phyloP scores from a whole-genome alignment of 2,329 filamentous ascomycete genomes.

The Alternaria solani region DNA sequence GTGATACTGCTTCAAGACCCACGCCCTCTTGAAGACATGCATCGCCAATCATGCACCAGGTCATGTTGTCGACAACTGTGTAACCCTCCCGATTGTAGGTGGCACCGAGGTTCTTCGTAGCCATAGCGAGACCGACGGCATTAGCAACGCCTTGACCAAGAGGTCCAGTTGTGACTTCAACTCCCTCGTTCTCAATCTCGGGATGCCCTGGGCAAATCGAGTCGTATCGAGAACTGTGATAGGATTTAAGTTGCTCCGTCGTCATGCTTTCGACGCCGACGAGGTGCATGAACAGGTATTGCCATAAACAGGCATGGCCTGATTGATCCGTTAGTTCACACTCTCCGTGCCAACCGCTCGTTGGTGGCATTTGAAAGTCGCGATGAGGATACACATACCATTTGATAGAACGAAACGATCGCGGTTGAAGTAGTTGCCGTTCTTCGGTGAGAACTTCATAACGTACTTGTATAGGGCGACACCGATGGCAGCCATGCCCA shows the following conservation, averaged over 20 bases:
- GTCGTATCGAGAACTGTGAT: constrained; percentile 58
- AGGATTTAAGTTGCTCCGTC: constrained; percentile 64
- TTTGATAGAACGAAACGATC: constrained; percentile 71
- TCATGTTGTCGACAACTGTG: constrained; percentile 60
- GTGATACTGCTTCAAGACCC: constrained; percentile 58
- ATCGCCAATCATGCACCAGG: constrained; percentile 65
- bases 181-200: constrained; percentile 65
- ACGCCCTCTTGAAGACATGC: constrained; percentile 68
- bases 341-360: not conserved
- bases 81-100: constrained; percentile 63
- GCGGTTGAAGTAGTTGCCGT: constrained; percentile 66
- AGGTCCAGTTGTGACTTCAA: constrained; percentile 68
- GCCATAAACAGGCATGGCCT: constrained; percentile 64
- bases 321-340: not conserved
- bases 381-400: not conserved
- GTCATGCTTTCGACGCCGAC: constrained; percentile 64
- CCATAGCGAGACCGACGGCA: constrained; percentile 62
- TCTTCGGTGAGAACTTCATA: constrained; percentile 66
- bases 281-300: constrained; percentile 63
- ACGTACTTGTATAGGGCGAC: constrained; percentile 68
- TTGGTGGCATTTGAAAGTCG: not conserved
- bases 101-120: constrained; percentile 65
- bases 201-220: constrained; percentile 63
- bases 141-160: constrained; percentile 67
- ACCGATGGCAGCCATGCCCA: constrained; percentile 69